Percentiles rank a stretch among this genome's conserved stretches.
phyloP scores from a whole-genome alignment of 1,139 yeast species.

The Yamadazyma sp. region DNA sequence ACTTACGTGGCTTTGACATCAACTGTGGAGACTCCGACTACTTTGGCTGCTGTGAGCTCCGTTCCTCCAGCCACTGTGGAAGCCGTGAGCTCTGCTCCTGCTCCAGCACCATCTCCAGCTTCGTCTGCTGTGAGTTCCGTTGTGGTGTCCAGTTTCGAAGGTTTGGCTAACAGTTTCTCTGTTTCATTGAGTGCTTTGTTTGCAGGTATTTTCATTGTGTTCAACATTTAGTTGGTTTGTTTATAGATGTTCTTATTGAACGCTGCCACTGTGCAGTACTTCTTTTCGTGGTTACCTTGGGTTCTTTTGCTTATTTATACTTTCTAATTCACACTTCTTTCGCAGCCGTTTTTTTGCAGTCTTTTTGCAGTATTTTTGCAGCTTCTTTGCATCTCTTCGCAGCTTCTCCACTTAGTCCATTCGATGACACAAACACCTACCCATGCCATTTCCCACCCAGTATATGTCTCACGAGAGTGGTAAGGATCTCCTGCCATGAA shows the following conservation, averaged over 20 bases:
- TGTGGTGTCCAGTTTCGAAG: conserved; percentile 22
- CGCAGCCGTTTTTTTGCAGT: no score
- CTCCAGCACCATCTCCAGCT: conserved; percentile 6
- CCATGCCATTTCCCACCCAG: no score
- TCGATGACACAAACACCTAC: no score
- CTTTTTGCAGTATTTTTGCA: no score
- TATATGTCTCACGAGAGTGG: no score
- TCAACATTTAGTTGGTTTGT: conserved; percentile 12
- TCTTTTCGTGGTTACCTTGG: no score
- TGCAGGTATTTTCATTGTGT: conserved; percentile 20
- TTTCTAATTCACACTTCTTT: no score
- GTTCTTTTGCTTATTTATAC: no score
- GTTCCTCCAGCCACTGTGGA: conserved; percentile 38
- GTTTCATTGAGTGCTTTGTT: conserved; percentile 22
- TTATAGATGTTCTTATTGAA: conserved; percentile 1
- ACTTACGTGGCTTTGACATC: conserved; percentile 22
- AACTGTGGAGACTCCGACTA: conserved; percentile 24
- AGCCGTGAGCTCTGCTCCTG: conserved; percentile 5
- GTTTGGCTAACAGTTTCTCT: conserved; percentile 17
- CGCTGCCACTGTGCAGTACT: no score
- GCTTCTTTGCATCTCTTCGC: no score
- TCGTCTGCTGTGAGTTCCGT: conserved; percentile 7
- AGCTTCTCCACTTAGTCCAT: no score
- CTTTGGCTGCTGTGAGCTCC: conserved; percentile 26
- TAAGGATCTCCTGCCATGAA: no score